Evolutionary conservation across 371 early-diverging fungal species (phyloP).

Genomic region (Smittium culicis): DNA sequence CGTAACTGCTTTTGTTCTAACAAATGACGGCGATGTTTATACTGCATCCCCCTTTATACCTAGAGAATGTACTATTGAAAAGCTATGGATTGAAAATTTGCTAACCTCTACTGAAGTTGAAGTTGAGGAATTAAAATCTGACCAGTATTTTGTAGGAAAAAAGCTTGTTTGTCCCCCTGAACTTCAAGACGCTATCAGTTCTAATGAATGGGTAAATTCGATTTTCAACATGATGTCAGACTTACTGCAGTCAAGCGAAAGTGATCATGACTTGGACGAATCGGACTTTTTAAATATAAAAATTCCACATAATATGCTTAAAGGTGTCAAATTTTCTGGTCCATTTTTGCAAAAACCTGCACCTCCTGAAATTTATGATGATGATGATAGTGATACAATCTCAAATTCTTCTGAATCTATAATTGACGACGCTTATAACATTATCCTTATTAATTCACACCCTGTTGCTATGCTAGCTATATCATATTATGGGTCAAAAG

Average conservation of each 20-base stretch:
- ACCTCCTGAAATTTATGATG: conserved; percentile 9
- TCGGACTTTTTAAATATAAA: conserved; percentile 7
- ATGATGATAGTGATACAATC: conserved; percentile 1
- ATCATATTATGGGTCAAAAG: conserved; percentile 22
- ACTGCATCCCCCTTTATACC: conserved; percentile 29
- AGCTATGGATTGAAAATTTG: conserved; percentile 21
- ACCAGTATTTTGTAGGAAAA: conserved; percentile 21
- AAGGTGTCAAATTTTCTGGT: conserved; percentile 19
- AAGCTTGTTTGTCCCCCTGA: conserved; percentile 24
- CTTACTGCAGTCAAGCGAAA: not conserved
- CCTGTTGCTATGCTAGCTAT: conserved; percentile 23
- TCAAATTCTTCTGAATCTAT: conserved; percentile 14
- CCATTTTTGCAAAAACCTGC: conserved; percentile 29
- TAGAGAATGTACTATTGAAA: conserved; percentile 21
- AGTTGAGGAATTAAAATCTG: conserved; percentile 30
- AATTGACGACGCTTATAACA: conserved; percentile 27
- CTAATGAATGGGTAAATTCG: not conserved
- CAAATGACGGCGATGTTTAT: conserved; percentile 23
- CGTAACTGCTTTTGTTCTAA: conserved; percentile 22
- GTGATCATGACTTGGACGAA: not conserved
- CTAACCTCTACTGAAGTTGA: conserved; percentile 22
- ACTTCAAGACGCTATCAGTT: conserved; percentile 17
- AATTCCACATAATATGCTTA: conserved; percentile 16
- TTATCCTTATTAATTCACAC: conserved; percentile 22
- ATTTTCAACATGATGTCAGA: not conserved